Base-by-base conservation (phyloP, 2,329 filamentous ascomycete genomes). In the Leptographium wingfieldii region DNA sequence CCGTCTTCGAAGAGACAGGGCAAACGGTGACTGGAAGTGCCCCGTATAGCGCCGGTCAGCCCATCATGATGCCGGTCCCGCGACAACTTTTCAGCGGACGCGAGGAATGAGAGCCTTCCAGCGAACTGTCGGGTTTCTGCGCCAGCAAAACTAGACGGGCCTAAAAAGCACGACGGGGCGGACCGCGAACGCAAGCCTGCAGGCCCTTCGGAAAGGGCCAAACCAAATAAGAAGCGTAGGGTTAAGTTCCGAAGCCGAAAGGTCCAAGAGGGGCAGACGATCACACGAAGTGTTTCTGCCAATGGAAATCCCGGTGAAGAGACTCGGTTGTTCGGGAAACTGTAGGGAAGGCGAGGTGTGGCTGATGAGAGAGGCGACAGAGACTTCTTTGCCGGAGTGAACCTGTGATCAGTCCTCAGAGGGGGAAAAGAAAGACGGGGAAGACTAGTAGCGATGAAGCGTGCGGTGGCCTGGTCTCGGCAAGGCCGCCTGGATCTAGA, bases 181-280 rank as follows among this genome's bases (percentile, higher is more conserved):
- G 56, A 58, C 56, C 49, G 12, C 84, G 84, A 66, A 87, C 85
- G 83, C 84, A 88, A 91, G 69, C 80, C 87, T 88, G 48, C n/a
- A n/a, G 46, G 46, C 46, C 46, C 63, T 46, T 53, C 31, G n/a
- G 22, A 27, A 22, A 25, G 27, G 22, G n/a, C n/a, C 22, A 55
- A 16, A 16, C 89, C 88, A 87, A 87, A 84, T 77, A 73, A 71
- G 76, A 74, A 77, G 77, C 81, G 88, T 96, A 96, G 92, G 92
- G 92, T 95, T 96, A 95, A 92, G 88, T 92, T 92, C 88, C 90
- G 85, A 86, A 74, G 33, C 25, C n/a, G 38, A 29, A 5, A 27
- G 29, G 33, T 16, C 29, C 19, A 38, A 19, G 38, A 19, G 53
- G n/a, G 22, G 12, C 5, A n/a, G 35, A 29, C 53, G 38, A 27